Percentiles rank a stretch among this genome's conserved stretches.
Evolutionary conservation across 768 basidiomycete species (phyloP).

Genomic region (Trametes maxima): DNA sequence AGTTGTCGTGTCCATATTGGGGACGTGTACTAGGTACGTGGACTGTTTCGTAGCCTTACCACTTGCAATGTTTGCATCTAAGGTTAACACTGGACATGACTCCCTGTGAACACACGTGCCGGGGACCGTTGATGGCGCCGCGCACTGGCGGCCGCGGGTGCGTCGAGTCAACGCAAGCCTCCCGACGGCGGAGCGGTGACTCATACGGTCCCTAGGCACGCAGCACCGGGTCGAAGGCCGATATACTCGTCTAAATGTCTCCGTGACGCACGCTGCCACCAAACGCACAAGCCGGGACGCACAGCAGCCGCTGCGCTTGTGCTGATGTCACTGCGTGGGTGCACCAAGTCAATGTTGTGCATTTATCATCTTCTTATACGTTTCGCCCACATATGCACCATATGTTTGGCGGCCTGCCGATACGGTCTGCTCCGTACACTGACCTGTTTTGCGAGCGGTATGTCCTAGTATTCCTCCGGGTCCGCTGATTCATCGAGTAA

Average conservation of each 20-base stretch:
- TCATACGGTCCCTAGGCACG: conserved; percentile 12
- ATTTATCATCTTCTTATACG: conserved; percentile 16
- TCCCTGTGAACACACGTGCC: conserved; percentile 19
- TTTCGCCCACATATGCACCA: conserved; percentile 8
- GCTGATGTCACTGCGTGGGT: conserved; percentile 19
- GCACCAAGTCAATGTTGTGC: conserved; percentile 8
- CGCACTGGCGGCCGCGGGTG: conserved; percentile 1
- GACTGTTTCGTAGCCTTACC: neutral
- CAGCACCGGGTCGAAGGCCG: conserved; percentile 13
- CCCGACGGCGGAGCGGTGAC: conserved; percentile 14
- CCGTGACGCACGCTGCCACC: neutral
- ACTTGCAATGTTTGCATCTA: conserved; percentile 3
- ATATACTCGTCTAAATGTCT: conserved; percentile 23
- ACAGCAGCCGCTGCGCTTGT: conserved; percentile 22
- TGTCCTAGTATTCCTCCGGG: conserved; percentile 22
- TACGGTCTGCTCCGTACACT: conserved; percentile 10
- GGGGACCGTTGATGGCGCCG: conserved; percentile 9
- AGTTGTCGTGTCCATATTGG: neutral
- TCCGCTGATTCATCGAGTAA: conserved; percentile 21
- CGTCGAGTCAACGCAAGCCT: conserved; percentile 20
- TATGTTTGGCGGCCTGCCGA: conserved; percentile 10
- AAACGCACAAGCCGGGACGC: conserved; percentile 6
- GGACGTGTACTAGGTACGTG: conserved; percentile 12
- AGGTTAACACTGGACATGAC: conserved; percentile 16
- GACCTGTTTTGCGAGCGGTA: neutral